Conservation (phyloP, 2,329 filamentous ascomycete species). For the Colletotrichum brevisporum region DNA sequence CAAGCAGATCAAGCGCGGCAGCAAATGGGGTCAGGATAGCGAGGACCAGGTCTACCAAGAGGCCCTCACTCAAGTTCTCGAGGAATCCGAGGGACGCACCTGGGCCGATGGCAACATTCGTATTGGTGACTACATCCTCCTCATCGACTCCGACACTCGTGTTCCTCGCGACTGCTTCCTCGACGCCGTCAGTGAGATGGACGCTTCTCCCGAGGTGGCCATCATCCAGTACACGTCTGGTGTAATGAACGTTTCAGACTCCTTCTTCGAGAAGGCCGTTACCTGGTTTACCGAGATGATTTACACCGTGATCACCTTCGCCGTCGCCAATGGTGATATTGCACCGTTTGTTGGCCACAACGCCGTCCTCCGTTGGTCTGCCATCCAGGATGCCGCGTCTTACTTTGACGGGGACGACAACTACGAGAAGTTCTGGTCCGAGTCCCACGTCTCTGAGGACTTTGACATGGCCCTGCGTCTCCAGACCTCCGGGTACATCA, state of each 20-base stretch:
- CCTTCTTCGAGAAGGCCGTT: conserved; percentile 81
- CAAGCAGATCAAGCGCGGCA: conserved; percentile 55
- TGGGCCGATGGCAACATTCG: conserved; percentile 72
- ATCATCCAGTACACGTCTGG: conserved; percentile 81
- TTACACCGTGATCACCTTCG: conserved; percentile 80
- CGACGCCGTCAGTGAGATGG: conserved; percentile 80
- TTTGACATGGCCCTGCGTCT: conserved; percentile 82
- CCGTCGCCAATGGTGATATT: conserved; percentile 79
- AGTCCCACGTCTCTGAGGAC: conserved; percentile 82
- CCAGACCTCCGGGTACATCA: conserved; percentile 76
- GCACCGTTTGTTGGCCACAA: conserved; percentile 86
- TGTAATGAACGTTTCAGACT: conserved; percentile 82
- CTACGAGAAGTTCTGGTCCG: conserved; percentile 80
- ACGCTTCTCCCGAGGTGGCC: conserved; percentile 76
- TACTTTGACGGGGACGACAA: conserved; percentile 65
- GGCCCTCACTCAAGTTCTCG: conserved; percentile 60
- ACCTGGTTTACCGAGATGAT: conserved; percentile 86
- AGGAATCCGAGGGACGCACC: conserved; percentile 64
- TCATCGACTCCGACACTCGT: conserved; percentile 79
- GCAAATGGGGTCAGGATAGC: conserved; percentile 54
- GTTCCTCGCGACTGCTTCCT: conserved; percentile 78
- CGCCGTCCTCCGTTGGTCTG: conserved; percentile 77
- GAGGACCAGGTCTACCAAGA: conserved; percentile 60
- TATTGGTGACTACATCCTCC: conserved; percentile 73
- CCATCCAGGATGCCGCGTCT: conserved; percentile 53